Percentiles rank a stretch among this genome's conserved stretches.
Evolutionary conservation across 139 green algal species (phyloP).

Genomic region (Zygnema circumcarinatum): DNA sequence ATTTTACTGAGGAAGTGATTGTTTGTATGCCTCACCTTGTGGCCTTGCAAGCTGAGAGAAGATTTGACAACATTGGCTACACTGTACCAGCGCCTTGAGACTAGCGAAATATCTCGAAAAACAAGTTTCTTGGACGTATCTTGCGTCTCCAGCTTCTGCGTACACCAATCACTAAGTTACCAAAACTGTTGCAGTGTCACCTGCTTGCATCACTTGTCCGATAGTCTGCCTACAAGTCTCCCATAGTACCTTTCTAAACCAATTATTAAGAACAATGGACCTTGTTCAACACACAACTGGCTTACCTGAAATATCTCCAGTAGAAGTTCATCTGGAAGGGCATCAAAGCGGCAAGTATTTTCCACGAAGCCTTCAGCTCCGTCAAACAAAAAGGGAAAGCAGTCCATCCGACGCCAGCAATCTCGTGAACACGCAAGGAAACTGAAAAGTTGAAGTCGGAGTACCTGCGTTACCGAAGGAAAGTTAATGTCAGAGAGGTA

Average conservation of each 20-base stretch:
- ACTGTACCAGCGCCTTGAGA: slow-evolving; percentile 12
- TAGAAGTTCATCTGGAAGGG: slow-evolving; percentile 27
- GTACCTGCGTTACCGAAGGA: not conserved
- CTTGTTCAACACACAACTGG: no score
- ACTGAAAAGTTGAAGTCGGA: not conserved
- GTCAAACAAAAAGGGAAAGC: not conserved
- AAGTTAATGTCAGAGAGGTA: no score
- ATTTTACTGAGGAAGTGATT: not conserved
- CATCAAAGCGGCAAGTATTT: slow-evolving; percentile 12
- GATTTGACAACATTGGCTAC: slow-evolving; percentile 1
- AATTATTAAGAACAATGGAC: no score
- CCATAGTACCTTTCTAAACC: no score
- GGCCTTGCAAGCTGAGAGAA: not conserved
- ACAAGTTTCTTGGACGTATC: not conserved
- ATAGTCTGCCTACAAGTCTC: not conserved
- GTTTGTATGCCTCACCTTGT: no score
- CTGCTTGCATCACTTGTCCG: not conserved
- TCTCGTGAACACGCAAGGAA: not conserved
- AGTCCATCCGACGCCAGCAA: not conserved
- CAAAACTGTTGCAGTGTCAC: not conserved
- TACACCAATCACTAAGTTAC: not conserved
- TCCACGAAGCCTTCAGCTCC: not conserved
- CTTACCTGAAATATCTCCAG: slow-evolving; percentile 38
- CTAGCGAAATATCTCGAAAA: not conserved
- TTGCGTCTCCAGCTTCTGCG: slow-evolving; percentile 13